These are phyloP conservation scores for Cercospora sesami DNA, from an alignment of 2,329 filamentous ascomycete genomes.

Conservation along the genomic window DNA sequence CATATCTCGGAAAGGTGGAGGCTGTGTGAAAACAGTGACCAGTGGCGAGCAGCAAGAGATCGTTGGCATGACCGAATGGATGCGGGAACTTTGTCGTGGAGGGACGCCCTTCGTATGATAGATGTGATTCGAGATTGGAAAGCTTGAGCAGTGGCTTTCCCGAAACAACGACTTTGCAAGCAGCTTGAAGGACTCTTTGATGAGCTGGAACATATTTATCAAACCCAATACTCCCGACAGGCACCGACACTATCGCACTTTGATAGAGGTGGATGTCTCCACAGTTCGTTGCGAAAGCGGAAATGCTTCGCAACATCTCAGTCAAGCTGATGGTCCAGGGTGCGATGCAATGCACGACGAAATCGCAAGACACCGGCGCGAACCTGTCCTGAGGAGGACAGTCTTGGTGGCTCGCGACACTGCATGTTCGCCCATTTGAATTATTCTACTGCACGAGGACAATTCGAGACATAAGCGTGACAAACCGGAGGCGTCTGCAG, in stretches of 20 bases:
- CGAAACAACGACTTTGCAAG: not conserved
- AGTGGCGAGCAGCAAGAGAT: not conserved
- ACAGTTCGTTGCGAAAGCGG: not conserved
- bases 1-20: not conserved
- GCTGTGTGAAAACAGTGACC: not conserved
- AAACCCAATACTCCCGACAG: not conserved
- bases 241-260: not conserved
- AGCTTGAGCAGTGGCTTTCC: not conserved
- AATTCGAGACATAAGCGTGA: not conserved
- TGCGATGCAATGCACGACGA: not conserved
- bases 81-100: not conserved
- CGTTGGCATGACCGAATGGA: not conserved
- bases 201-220: not conserved
- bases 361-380: not conserved
- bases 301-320: not conserved
- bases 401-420: not conserved
- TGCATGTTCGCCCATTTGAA: not conserved
- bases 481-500: not conserved
- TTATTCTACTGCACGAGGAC: not conserved
- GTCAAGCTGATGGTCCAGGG: not conserved
- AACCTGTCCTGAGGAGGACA: not conserved
- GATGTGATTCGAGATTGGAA: not conserved
- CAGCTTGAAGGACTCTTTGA: not conserved
- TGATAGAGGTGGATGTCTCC: not conserved
- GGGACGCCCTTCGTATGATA: not conserved